phyloP scores from a whole-genome alignment of 176 grass and related monocot genomes.

The Eleusine indica region DNA sequence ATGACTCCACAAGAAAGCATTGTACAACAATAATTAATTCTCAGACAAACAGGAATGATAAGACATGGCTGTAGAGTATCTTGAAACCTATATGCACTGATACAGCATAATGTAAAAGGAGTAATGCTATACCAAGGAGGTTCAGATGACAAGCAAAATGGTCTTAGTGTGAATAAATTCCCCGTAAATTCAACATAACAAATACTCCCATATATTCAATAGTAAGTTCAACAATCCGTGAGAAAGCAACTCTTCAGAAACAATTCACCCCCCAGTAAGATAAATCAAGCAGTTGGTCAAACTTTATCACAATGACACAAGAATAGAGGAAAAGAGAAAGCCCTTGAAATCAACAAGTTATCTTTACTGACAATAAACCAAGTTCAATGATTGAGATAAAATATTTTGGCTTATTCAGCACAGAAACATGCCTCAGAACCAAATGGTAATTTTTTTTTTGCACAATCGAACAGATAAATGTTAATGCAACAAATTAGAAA shows the following conservation, averaged over 20 bases:
- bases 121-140: neutral
- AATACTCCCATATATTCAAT: neutral
- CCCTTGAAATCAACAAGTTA: neutral
- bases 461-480: neutral
- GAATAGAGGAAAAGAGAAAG: neutral
- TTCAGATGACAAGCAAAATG: constrained; percentile 15
- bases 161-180: neutral
- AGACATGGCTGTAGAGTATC: neutral
- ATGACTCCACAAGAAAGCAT: constrained; percentile 1
- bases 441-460: neutral
- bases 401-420: neutral
- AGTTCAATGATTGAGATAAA: neutral
- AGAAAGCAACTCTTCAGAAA: neutral
- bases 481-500: neutral
- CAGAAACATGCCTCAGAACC: neutral
- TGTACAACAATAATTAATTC: neutral
- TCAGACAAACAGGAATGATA: constrained; percentile 3
- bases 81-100: constrained; percentile 21
- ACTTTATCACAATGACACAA: constrained; percentile 5
- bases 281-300: neutral
- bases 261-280: neutral
- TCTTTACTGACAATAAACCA: constrained; percentile 11
- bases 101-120: neutral
- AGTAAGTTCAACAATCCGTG: neutral
- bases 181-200: neutral